A percentile compares a stretch with the other conserved stretches of the same genome.
Conservation (phyloP, 768 basidiomycete species). For the Coprinellus aureogranulatus region DNA sequence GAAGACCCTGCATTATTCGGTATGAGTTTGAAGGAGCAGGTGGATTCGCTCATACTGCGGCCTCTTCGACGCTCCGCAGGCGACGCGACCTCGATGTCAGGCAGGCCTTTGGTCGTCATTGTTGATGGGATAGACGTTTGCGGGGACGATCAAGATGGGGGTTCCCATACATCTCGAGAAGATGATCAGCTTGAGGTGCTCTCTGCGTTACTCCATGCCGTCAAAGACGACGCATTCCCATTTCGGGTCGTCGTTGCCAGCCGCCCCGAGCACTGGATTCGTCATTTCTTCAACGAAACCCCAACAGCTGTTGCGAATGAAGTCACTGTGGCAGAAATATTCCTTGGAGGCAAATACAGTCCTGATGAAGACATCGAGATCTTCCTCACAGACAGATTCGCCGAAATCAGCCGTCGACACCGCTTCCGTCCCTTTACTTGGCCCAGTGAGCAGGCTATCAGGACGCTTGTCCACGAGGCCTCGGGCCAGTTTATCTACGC, state of each 20-base stretch:
- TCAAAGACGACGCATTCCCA: not conserved
- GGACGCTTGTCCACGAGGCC: not conserved
- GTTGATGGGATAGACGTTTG: constrained; percentile 8
- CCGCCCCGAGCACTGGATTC: not conserved
- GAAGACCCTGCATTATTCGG: not conserved
- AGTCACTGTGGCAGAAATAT: not conserved
- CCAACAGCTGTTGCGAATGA: no score
- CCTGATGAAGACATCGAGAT: no score
- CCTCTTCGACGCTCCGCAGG: not conserved
- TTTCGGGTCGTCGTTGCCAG: constrained; percentile 3
- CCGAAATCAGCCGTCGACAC: no score
- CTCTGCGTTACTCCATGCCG: not conserved
- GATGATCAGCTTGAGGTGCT: not conserved
- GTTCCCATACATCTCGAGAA: no score
- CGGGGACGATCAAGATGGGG: not conserved
- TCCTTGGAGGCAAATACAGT: not conserved
- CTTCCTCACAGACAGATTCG: no score
- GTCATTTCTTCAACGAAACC: not conserved
- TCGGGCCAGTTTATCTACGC: constrained; percentile 7
- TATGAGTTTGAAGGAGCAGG: not conserved
- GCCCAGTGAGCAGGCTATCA: not conserved
- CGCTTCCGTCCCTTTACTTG: not conserved
- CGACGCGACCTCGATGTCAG: not conserved
- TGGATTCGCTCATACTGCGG: not conserved
- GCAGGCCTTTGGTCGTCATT: not conserved